These are phyloP conservation scores for Puccinellia tenuiflora DNA, from an alignment of 176 grass and related monocot genomes.

Conservation along the genomic window DNA sequence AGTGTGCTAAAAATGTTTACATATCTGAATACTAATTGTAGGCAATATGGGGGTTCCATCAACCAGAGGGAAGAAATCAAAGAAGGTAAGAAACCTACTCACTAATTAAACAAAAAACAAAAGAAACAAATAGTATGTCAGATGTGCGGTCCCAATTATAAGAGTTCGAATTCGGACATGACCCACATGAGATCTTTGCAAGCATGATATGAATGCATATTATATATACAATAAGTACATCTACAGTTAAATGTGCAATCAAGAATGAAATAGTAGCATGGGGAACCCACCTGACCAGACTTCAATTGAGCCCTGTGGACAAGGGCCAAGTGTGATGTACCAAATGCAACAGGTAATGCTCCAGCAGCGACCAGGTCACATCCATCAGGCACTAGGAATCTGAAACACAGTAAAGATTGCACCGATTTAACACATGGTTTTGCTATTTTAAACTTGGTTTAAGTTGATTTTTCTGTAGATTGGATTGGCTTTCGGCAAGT, in stretches of 20 bases:
- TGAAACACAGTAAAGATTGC: slow-evolving; percentile 31
- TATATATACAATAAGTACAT: neutral
- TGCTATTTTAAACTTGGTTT: neutral
- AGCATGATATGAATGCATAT: neutral
- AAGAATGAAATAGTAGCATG: neutral
- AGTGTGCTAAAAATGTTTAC: neutral
- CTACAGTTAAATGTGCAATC: neutral
- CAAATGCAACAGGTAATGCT: slow-evolving; percentile 87
- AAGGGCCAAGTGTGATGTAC: slow-evolving; percentile 82
- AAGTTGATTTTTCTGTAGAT: neutral
- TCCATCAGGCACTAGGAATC: slow-evolving; percentile 75
- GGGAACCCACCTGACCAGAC: slow-evolving; percentile 56
- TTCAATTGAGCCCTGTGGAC: slow-evolving; percentile 88
- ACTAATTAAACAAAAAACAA: neutral
- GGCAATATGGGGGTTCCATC: neutral
- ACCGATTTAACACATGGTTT: neutral
- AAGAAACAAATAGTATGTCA: neutral
- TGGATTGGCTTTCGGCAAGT: neutral
- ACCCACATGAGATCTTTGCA: neutral
- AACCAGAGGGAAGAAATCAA: slow-evolving; percentile 1
- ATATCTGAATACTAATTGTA: neutral
- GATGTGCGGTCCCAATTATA: neutral
- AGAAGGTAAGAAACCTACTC: neutral
- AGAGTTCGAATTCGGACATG: neutral
- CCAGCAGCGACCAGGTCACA: slow-evolving; percentile 80